Evolutionary conservation across 805 yeast genomes (phyloP).

Genomic region (Kluyveromyces lactis): DNA sequence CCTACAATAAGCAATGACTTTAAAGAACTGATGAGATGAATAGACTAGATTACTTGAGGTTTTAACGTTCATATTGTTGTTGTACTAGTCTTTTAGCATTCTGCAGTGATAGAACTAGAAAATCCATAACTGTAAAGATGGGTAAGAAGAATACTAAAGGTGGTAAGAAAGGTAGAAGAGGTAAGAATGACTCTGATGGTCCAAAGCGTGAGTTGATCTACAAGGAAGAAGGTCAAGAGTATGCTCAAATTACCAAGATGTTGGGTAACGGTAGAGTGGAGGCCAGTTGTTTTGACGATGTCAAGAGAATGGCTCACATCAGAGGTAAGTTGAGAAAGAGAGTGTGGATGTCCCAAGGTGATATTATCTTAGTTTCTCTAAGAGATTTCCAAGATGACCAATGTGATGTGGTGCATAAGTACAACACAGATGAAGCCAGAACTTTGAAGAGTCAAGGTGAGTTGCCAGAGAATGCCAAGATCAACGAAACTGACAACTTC

Average conservation of each 20-base stretch:
- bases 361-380: constrained; percentile 86
- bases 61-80: too few species aligned
- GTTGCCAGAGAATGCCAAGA: constrained; percentile 93
- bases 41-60: too few species aligned
- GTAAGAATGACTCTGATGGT: constrained; percentile 86
- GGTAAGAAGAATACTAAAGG: constrained; percentile 44
- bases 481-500: constrained; percentile 94
- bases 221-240: constrained; percentile 96
- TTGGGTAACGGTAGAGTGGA: constrained; percentile 97
- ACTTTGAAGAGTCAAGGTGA: constrained; percentile 92
- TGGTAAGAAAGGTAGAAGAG: constrained; percentile 92
- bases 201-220: constrained; percentile 90
- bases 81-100: too few species aligned
- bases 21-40: too few species aligned
- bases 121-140: constrained; percentile 14
- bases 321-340: constrained; percentile 99
- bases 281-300: constrained; percentile 91
- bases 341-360: constrained; percentile 99
- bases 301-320: constrained; percentile 91
- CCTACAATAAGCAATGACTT: too few species aligned
- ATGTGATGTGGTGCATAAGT: constrained; percentile 96
- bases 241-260: constrained; percentile 97
- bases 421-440: constrained; percentile 96
- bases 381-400: constrained; percentile 98
- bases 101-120: too few species aligned